Base-by-base conservation (phyloP, 2,329 filamentous ascomycete species). In the Stagonosporopsis rhizophila region DNA sequence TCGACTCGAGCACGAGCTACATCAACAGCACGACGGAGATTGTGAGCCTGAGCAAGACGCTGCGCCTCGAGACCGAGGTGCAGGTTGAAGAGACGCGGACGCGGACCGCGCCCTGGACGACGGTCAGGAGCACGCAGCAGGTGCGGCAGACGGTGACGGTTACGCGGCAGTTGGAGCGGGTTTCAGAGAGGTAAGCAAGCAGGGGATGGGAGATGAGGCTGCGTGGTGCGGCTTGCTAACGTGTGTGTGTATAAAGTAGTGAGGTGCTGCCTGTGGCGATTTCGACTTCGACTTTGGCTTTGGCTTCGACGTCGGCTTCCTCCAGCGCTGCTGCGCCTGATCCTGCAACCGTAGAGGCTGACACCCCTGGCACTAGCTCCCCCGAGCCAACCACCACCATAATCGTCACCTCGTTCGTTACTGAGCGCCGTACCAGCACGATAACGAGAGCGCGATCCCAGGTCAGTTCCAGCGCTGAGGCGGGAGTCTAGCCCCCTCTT, bases 1-100 rank as follows among this genome's bases (percentile, higher is more conserved):
- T 81, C 5, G 77, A 78, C 56, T 79, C 76, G 0, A 70, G 76
- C 37, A 68, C 73, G 1, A 69, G 72, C 1, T 73, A 74, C 20
- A 68, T 80, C 28, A 78, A 74, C 0, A 74, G 76, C 39, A 70
- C 70, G 2, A 32, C 76, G 23, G 77, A 76, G 28, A 75, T 71
- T 0, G 68, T 80, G 44, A 74, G 70, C 49, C 60, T 80, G 57
- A 72, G 69, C 0, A 80, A 77, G 6, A 72, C 70, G 2, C 69
- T 79, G 52, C 56, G 76, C 35, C 47, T 77, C 27, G 69, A 76
- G 38, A 78, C 75, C 0, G 69, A 70, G 23, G 60, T 74, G 30
- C 65, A 74, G 45, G 75, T 68, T 0, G 73, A 78, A 45, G 74
- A 67, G 2, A 76, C 61, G 3, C 72, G 68, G 35, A 38, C 65